These are phyloP conservation scores for Rhizopogon salebrosus DNA, from an alignment of 768 basidiomycete genomes.

Conservation along the genomic window DNA sequence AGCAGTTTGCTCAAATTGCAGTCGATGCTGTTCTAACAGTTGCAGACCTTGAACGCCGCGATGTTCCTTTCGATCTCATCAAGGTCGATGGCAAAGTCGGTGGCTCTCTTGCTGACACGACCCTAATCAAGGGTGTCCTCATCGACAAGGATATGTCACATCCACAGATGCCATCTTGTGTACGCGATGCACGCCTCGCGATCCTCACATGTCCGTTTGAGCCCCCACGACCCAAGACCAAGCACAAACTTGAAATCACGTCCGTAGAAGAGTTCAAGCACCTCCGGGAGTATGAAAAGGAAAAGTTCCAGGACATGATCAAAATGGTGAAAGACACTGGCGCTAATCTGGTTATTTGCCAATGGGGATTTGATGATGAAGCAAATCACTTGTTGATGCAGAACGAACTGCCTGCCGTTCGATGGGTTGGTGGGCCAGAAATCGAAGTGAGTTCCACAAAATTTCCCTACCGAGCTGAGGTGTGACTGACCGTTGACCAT, in stretches of 20 bases:
- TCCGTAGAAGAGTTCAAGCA: slow-evolving; percentile 96
- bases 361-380: slow-evolving; percentile 99
- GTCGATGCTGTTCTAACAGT: slow-evolving; percentile 95
- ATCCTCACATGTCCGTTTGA: slow-evolving; percentile 99
- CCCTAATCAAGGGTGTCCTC: slow-evolving; percentile 93
- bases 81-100: slow-evolving; percentile 99
- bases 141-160: slow-evolving; percentile 99
- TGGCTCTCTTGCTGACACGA: slow-evolving; percentile 92
- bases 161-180: slow-evolving; percentile 90
- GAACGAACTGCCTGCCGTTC: slow-evolving; percentile 93
- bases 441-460: slow-evolving; percentile 69
- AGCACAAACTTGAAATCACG: slow-evolving; percentile 97
- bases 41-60: slow-evolving; percentile 89
- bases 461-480: neutral
- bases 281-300: slow-evolving; percentile 89
- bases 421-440: slow-evolving; percentile 99
- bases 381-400: slow-evolving; percentile 98
- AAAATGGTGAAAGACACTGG: slow-evolving; percentile 93
- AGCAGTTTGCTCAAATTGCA: slow-evolving; percentile 95
- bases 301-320: slow-evolving; percentile 97
- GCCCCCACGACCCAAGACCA: slow-evolving; percentile 97
- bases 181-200: slow-evolving; percentile 87
- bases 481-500: neutral
- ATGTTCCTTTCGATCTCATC: slow-evolving; percentile 97
- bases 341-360: slow-evolving; percentile 97